Conservation (phyloP, 176 grass and related monocot genomes). For the Areca catechu region DNA sequence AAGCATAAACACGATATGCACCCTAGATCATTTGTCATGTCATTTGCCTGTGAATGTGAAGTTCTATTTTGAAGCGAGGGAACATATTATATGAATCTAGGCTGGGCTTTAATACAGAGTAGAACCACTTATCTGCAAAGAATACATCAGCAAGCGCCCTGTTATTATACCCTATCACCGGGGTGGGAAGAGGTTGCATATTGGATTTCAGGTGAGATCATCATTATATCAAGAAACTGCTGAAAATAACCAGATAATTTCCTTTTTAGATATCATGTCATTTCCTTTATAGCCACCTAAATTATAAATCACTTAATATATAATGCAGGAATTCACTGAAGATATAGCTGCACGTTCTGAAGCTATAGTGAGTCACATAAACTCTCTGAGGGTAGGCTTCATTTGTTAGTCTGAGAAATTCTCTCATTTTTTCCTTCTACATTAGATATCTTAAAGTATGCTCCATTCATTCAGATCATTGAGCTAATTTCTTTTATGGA, state of each 20-base stretch:
- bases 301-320: conserved; percentile 14
- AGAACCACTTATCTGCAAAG: conserved; percentile 96
- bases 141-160: conserved; percentile 62
- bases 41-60: conserved; percentile 13
- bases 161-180: conserved; percentile 92
- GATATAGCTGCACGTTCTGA: conserved; percentile 50
- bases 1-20: not conserved
- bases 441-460: too few species aligned
- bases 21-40: not conserved
- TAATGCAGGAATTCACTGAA: conserved; percentile 72
- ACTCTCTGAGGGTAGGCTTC: conserved; percentile 49
- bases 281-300: not conserved
- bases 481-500: too few species aligned
- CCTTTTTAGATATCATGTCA: too few species aligned
- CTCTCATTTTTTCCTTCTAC: not conserved
- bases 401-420: not conserved
- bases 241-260: too few species aligned
- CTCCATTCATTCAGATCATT: too few species aligned
- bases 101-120: conserved; percentile 68
- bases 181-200: conserved; percentile 93
- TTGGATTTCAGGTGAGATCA: conserved; percentile 67
- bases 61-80: conserved; percentile 37
- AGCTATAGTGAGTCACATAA: conserved; percentile 34
- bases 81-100: conserved; percentile 47
- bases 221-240: conserved; percentile 6